Evolutionary conservation across 768 basidiomycete species (phyloP).

Genomic region (Leccinum uliginosum): DNA sequence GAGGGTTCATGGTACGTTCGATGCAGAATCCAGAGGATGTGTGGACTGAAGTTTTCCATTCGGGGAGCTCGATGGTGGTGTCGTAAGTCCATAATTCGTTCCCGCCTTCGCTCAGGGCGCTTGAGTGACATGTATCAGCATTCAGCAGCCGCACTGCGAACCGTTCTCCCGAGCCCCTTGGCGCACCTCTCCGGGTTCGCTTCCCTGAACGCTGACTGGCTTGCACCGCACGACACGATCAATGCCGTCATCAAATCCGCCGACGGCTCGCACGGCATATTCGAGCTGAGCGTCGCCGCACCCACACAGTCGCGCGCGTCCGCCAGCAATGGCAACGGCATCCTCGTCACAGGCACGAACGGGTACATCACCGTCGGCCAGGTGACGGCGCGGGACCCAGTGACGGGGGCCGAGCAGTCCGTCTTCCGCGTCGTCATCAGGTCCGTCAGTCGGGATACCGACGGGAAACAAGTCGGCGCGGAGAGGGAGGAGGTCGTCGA

Average conservation of each 20-base stretch:
- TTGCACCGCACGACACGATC: slow-evolving; percentile 80
- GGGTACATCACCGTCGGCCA: slow-evolving; percentile 54
- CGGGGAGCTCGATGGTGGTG: slow-evolving; percentile 70
- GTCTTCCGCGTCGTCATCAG: slow-evolving; percentile 40
- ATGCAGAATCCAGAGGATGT: neutral
- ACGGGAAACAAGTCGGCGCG: slow-evolving; percentile 13
- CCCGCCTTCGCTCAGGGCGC: neutral
- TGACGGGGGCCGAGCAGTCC: slow-evolving; percentile 20
- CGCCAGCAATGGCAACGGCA: slow-evolving; percentile 21
- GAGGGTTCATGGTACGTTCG: slow-evolving; percentile 70
- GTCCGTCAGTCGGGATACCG: slow-evolving; percentile 17
- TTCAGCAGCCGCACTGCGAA: slow-evolving; percentile 58
- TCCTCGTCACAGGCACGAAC: slow-evolving; percentile 54
- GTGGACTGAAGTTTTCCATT: neutral
- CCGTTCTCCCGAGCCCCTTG: slow-evolving; percentile 49
- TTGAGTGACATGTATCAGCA: slow-evolving; percentile 42
- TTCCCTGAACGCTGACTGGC: slow-evolving; percentile 64
- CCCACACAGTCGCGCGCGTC: slow-evolving; percentile 41
- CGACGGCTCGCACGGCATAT: slow-evolving; percentile 54
- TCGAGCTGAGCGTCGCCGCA: slow-evolving; percentile 60
- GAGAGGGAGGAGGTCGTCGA: slow-evolving; percentile 48
- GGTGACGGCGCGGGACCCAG: slow-evolving; percentile 21
- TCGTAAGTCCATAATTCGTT: slow-evolving; percentile 43
- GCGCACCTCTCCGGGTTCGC: slow-evolving; percentile 60
- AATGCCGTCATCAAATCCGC: slow-evolving; percentile 44